A percentile compares a stretch with the other conserved stretches of the same genome.
Evolutionary conservation across 371 early-diverging fungal genomes (phyloP).

Genomic region (Mortierella sp.): DNA sequence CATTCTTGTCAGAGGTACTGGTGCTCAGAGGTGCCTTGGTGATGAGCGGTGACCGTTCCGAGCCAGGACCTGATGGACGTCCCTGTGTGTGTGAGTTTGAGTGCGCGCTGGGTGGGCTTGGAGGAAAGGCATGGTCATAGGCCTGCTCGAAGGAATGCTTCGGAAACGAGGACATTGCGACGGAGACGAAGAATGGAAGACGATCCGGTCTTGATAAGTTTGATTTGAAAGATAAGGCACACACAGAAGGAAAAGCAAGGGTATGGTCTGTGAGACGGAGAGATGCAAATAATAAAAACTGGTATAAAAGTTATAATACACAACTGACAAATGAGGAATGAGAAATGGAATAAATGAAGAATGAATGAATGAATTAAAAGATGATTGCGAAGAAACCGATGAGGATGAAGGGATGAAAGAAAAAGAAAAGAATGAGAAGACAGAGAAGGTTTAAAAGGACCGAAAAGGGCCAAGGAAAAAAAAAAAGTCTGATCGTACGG

Average conservation of each 20-base stretch:
- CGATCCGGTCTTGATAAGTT: too few relatives aligned
- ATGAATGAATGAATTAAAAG: neutral
- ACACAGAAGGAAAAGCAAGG: constrained; percentile 2
- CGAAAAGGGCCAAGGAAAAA: too few relatives aligned
- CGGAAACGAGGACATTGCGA: constrained; percentile 36
- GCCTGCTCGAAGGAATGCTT: constrained; percentile 45
- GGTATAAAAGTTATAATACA: too few relatives aligned
- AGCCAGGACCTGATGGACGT: neutral
- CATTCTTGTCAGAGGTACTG: constrained; percentile 7
- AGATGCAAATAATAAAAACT: too few relatives aligned
- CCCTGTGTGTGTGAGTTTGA: neutral
- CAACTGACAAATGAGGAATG: too few relatives aligned
- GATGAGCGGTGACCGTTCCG: constrained; percentile 39
- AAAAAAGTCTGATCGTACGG: too few relatives aligned
- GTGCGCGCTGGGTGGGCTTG: neutral
- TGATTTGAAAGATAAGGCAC: neutral
- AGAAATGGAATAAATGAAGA: neutral
- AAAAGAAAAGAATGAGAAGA: neutral
- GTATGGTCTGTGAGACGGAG: too few relatives aligned
- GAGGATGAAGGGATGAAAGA: neutral
- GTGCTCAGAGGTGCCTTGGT: constrained; percentile 18
- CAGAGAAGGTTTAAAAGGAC: too few relatives aligned
- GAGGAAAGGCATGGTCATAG: constrained; percentile 39
- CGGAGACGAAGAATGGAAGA: neutral
- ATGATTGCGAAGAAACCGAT: neutral